Percentiles rank a stretch among this genome's conserved stretches.
These are phyloP conservation scores for Neurospora sublineolata DNA, from an alignment of 495 filamentous ascomycete species.

Conservation along the genomic window DNA sequence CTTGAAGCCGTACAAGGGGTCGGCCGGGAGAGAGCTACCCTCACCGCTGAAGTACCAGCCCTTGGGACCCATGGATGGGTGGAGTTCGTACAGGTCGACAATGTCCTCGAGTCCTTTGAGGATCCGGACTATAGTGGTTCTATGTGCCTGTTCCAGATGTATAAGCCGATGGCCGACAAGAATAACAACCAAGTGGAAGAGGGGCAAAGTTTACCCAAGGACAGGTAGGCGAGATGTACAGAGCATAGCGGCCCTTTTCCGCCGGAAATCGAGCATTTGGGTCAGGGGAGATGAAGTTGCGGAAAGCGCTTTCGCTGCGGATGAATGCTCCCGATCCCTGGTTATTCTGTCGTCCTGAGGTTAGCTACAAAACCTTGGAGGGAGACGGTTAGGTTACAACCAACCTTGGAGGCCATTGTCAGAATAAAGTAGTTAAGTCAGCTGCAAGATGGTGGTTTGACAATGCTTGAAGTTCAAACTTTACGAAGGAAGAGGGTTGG, in stretches of 20 bases:
- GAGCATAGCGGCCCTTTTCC: conserved; percentile 55
- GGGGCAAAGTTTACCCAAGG: conserved; percentile 41
- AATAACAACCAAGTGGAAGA: neutral
- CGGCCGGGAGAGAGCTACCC: conserved; percentile 39
- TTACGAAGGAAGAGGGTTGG: neutral
- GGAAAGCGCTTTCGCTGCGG: conserved; percentile 37
- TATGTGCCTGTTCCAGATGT: conserved; percentile 38
- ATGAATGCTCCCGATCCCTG: conserved; percentile 21
- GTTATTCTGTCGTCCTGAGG: neutral
- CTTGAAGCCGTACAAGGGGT: conserved; percentile 53
- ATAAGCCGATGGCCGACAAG: neutral
- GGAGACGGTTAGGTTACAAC: neutral
- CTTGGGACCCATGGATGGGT: conserved; percentile 37
- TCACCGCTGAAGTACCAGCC: conserved; percentile 60
- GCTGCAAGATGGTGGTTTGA: neutral
- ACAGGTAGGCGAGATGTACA: conserved; percentile 56
- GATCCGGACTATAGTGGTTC: conserved; percentile 49
- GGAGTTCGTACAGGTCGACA: conserved; percentile 47
- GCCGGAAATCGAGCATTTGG: conserved; percentile 47
- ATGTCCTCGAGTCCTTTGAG: conserved; percentile 56
- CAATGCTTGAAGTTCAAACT: neutral
- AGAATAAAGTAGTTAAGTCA: neutral
- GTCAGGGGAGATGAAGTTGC: conserved; percentile 36
- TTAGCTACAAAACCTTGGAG: neutral
- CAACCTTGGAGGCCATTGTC: neutral